These are phyloP conservation scores for Colletotrichum viniferum DNA, from an alignment of 2,329 filamentous ascomycete species.

Conservation along the genomic window DNA sequence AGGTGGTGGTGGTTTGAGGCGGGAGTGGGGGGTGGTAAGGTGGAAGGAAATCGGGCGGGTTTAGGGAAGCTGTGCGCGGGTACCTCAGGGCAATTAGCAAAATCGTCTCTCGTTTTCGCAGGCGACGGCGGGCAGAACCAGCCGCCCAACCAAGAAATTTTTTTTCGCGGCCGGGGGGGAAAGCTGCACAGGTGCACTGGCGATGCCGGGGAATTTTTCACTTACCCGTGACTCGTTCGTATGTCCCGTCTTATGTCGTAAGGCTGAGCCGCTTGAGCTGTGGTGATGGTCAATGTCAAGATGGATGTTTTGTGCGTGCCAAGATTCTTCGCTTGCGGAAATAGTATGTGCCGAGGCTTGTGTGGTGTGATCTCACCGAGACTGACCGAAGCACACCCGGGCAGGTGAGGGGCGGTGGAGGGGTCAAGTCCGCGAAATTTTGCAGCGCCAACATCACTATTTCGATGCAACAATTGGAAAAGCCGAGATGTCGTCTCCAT, in stretches of 20 bases:
- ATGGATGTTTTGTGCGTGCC: constrained; percentile 24
- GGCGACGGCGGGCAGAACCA: constrained; percentile 7
- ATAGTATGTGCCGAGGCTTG: constrained; percentile 20
- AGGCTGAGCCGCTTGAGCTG: constrained; percentile 18
- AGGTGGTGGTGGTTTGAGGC: constrained; percentile 15
- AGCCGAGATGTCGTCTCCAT: background rate
- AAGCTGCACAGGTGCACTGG: background rate
- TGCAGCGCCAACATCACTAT: background rate
- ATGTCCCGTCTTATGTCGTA: constrained; percentile 13
- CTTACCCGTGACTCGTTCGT: constrained; percentile 9
- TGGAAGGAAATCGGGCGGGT: constrained; percentile 20
- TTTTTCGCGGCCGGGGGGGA: background rate
- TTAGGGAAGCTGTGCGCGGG: constrained; percentile 16
- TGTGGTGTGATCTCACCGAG: background rate
- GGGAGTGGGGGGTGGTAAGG: constrained; percentile 29
- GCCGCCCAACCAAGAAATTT: background rate
- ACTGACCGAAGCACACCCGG: background rate
- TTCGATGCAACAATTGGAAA: background rate
- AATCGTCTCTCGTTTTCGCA: constrained; percentile 10
- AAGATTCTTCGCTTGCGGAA: constrained; percentile 25
- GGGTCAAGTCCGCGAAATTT: background rate
- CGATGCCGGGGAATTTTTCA: background rate
- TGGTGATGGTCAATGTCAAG: constrained; percentile 11
- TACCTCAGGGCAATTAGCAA: constrained; percentile 22
- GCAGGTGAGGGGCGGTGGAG: background rate